Evolutionary conservation across 2,329 filamentous ascomycete genomes (phyloP).

Genomic region (Penicillium sclerotigenum): DNA sequence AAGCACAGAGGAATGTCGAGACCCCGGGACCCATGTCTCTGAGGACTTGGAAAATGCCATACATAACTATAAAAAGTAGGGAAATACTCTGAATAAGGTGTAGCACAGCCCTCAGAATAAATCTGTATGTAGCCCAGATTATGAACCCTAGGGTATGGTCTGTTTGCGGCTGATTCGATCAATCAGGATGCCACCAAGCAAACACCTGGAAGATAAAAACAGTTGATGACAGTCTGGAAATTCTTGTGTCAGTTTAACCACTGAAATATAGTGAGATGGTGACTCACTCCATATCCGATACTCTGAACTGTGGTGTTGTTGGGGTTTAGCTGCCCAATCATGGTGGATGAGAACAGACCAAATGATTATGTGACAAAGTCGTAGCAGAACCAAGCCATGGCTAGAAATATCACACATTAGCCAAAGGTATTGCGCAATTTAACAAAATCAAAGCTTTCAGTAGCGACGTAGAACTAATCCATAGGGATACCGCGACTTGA

Average conservation of each 20-base stretch:
- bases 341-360: constrained; percentile 55
- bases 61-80: constrained; percentile 52
- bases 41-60: constrained; percentile 50
- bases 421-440: neutral
- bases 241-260: neutral
- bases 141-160: constrained; percentile 52
- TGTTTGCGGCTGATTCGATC: constrained; percentile 51
- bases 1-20: constrained; percentile 37
- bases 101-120: constrained; percentile 51
- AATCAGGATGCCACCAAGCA: constrained; percentile 49
- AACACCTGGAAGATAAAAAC: constrained; percentile 51
- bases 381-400: constrained; percentile 53
- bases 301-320: constrained; percentile 41
- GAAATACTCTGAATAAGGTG: constrained; percentile 47
- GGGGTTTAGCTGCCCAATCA: constrained; percentile 45
- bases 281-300: constrained; percentile 25
- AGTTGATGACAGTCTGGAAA: constrained; percentile 49
- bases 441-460: constrained; percentile 36
- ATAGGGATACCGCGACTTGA: constrained; percentile 49
- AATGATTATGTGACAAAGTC: constrained; percentile 57
- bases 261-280: neutral
- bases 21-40: constrained; percentile 53
- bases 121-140: constrained; percentile 47
- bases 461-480: constrained; percentile 49
- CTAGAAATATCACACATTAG: constrained; percentile 2